Conservation (phyloP, 2,329 filamentous ascomycete genomes). For the Rhexocercosporidium sp. region DNA sequence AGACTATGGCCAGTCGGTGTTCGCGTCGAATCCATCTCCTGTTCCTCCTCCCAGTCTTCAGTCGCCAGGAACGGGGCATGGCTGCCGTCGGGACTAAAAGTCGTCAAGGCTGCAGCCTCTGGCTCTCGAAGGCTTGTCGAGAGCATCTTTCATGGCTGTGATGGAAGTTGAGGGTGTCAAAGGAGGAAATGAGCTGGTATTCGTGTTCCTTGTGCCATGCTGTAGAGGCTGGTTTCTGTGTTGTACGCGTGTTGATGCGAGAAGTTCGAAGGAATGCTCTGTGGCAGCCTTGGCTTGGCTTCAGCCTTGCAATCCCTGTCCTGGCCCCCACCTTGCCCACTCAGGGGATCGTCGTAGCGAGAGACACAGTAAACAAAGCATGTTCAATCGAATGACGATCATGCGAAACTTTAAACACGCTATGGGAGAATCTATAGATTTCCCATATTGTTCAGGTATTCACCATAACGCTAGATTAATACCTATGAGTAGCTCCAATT, state of each 20-base stretch:
- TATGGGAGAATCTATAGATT: no score
- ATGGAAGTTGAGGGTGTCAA: background rate
- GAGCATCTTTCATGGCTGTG: constrained; percentile 7
- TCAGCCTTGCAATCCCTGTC: background rate
- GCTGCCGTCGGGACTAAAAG: background rate
- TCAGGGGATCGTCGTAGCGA: background rate
- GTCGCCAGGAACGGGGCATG: background rate
- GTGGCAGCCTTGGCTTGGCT: background rate
- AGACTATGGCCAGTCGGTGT: background rate
- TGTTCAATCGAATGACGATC: no score
- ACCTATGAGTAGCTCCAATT: no score
- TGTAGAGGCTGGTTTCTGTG: background rate
- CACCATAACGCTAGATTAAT: no score
- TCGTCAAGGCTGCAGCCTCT: background rate
- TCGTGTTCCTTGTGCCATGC: background rate
- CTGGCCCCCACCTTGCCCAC: background rate
- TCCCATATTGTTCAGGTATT: no score
- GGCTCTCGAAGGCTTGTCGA: background rate
- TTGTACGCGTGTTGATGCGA: background rate
- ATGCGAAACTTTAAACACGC: no score
- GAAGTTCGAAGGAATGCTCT: no score
- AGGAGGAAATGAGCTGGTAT: background rate
- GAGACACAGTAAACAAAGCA: no score
- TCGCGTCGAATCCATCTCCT: background rate
- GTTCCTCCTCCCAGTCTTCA: background rate